Percentiles rank a stretch among this genome's conserved stretches.
These are phyloP conservation scores for Pseudonectria foliicola DNA, from an alignment of 2,329 filamentous ascomycete species.

Conservation along the genomic window DNA sequence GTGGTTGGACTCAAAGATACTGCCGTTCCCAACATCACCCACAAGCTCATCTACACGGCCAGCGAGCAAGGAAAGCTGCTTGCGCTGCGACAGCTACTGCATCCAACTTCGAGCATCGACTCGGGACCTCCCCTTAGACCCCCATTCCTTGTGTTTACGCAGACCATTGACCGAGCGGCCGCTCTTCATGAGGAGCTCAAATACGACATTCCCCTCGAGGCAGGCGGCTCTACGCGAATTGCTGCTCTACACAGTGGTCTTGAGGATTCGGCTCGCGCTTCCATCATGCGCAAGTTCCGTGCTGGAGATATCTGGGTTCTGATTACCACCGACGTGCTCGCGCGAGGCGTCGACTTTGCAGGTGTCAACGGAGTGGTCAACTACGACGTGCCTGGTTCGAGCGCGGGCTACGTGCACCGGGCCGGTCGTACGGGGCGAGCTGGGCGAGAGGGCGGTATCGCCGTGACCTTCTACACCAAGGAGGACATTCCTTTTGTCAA, in stretches of 20 bases:
- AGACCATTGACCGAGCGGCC: conserved; percentile 85
- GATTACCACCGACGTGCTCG: conserved; percentile 89
- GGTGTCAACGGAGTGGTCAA: conserved; percentile 96
- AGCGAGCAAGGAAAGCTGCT: conserved; percentile 92
- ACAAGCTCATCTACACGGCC: conserved; percentile 84
- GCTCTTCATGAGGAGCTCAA: conserved; percentile 84
- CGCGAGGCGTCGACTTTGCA: conserved; percentile 88
- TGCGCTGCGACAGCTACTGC: conserved; percentile 80
- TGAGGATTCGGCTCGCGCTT: conserved; percentile 64
- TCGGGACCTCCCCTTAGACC: conserved; percentile 62
- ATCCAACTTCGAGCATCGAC: conserved; percentile 54
- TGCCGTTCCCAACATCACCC: conserved; percentile 83
- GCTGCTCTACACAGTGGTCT: conserved; percentile 87
- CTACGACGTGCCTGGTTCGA: conserved; percentile 91
- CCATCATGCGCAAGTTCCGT: conserved; percentile 84
- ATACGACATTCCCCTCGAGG: conserved; percentile 87
- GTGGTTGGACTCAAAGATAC: conserved; percentile 97
- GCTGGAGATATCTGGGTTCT: conserved; percentile 92
- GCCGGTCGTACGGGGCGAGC: conserved; percentile 87
- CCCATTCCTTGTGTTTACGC: conserved; percentile 91
- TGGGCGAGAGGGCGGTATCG: conserved; percentile 78
- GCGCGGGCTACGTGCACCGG: conserved; percentile 86
- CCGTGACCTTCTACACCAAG: conserved; percentile 91
- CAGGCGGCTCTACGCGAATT: conserved; percentile 75
- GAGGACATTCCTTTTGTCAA: conserved; percentile 88